These are phyloP conservation scores for Amorphotheca resinae DNA, from an alignment of 495 filamentous ascomycete species.

Conservation along the genomic window DNA sequence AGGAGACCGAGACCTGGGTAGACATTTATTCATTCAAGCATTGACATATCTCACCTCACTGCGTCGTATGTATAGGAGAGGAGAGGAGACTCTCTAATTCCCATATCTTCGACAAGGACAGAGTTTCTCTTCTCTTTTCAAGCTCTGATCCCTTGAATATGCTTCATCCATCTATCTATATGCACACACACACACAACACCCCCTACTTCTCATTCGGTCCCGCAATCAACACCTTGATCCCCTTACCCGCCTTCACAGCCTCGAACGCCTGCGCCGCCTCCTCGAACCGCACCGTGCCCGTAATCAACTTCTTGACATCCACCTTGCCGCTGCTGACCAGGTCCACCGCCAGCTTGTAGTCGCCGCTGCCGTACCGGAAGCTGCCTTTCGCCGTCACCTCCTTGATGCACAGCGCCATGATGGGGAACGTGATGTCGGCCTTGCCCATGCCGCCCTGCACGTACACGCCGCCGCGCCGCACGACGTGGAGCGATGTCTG, in stretches of 20 bases:
- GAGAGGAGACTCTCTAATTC: too few species aligned
- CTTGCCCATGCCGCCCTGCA: conserved; percentile 75
- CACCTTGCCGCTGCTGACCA: conserved; percentile 51
- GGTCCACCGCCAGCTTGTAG: conserved; percentile 61
- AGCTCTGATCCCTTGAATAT: too few species aligned
- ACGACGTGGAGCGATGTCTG: conserved; percentile 61
- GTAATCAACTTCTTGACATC: conserved; percentile 62
- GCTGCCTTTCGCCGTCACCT: conserved; percentile 66
- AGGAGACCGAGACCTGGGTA: too few species aligned
- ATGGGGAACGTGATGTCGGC: conserved; percentile 72
- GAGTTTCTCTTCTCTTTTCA: too few species aligned
- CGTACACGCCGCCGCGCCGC: conserved; percentile 61
- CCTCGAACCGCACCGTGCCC: conserved; percentile 52
- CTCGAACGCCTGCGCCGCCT: conserved; percentile 68
- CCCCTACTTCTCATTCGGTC: conserved; percentile 39
- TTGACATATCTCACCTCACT: too few species aligned
- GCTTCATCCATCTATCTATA: too few species aligned
- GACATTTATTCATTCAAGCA: too few species aligned
- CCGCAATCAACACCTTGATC: conserved; percentile 76
- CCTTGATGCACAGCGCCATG: conserved; percentile 65
- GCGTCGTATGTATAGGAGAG: too few species aligned
- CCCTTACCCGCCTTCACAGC: conserved; percentile 64
- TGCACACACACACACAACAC: too few species aligned
- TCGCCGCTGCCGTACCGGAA: conserved; percentile 79
- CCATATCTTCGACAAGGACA: too few species aligned